A percentile compares a stretch with the other conserved stretches of the same genome.
Evolutionary conservation across 371 early-diverging fungal genomes (phyloP).

Genomic region (Blakeslea trispora): DNA sequence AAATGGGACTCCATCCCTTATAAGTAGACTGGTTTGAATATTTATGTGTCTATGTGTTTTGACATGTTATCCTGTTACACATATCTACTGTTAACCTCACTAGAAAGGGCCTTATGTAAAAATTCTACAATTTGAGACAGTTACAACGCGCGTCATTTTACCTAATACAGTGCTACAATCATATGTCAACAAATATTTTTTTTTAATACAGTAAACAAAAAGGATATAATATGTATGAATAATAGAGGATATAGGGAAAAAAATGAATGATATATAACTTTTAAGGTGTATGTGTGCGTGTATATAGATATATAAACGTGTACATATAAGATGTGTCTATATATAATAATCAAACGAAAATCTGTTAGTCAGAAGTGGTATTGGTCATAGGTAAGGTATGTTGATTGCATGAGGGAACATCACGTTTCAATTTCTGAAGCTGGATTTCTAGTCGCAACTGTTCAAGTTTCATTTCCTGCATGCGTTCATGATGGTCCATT

Average conservation of each 20-base stretch:
- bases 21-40: too few species aligned
- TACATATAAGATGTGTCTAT: too few species aligned
- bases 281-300: too few species aligned
- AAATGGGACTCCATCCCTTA: too few species aligned
- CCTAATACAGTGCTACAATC: neutral
- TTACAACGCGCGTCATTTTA: neutral
- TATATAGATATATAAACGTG: neutral
- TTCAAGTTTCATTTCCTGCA: slow-evolving; percentile 44
- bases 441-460: slow-evolving; percentile 41
- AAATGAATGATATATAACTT: neutral
- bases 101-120: neutral
- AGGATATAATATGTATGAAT: too few species aligned
- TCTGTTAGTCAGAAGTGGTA: neutral
- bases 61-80: neutral
- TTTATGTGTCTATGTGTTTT: neutral
- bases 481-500: slow-evolving; percentile 44
- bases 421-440: slow-evolving; percentile 30
- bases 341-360: too few species aligned
- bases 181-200: neutral
- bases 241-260: too few species aligned
- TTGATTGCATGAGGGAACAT: neutral
- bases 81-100: neutral
- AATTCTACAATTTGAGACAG: neutral
- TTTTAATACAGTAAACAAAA: too few species aligned
- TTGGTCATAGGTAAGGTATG: neutral